Evolutionary conservation across 305 asterid genomes (phyloP), one percentile per base, ranked within the genome.

Genomic region (Fraxinus xanthoxyloides): DNA sequence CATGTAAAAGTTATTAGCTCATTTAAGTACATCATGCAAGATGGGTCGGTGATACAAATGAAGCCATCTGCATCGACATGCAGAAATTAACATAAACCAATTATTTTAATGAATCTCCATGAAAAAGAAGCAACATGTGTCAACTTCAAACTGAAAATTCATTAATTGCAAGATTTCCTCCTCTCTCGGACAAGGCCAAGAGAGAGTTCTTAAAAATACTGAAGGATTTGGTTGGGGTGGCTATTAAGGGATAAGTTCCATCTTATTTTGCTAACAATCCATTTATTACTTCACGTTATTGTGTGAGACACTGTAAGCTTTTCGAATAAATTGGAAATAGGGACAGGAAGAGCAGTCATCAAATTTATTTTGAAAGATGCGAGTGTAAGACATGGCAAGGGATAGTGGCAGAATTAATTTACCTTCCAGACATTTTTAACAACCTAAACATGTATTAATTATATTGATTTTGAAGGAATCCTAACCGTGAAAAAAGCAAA

Each of bases 361-460:
- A 19, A 65, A 43, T 81, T 34, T 34, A 24, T 79, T 75, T 43
- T 35, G 6, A 17, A 76, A 82, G 5, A 46, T 59, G 23, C 59
- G 77, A 77, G 72, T 30, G 19, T 59, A 82, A 51, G 30, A 24
- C 5, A 35, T 10, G 67, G 74, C 85, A 70, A 82, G 32, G 74
- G 30, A 34, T 24, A 75, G 15, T 19, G 56, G 31, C 51, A 24
- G 59, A 36, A 38, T 36, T 78, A 30, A 23, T 19, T 21, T 6
- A 63, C 36, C 75, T 82, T 56, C 10, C 67, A 75, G 40, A 77
- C 69, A 79, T 56, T 78, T 65, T 28, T 77, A 7, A 75, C 56
- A 81, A 23, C 30, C 75, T 54, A 87, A 76, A 72, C 82, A 80
- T 69, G 76, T 84, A 46, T 46, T 6, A 48, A 73, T 38, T 10